These are phyloP conservation scores for Coemansia sp. DNA, from an alignment of 192 early-diverging fungal species.

Conservation along the genomic window DNA sequence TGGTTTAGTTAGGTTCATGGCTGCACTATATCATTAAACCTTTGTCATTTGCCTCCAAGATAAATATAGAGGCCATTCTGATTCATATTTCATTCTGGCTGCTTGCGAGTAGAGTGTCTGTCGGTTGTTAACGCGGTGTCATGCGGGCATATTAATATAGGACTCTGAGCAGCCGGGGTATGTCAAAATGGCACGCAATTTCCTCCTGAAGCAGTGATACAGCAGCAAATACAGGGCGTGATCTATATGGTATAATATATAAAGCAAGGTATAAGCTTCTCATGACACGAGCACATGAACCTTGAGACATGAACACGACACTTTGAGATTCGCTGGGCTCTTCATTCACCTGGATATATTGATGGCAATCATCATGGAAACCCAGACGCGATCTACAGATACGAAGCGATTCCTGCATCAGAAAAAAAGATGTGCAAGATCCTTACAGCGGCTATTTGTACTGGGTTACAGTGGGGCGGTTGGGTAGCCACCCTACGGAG, in stretches of 20 bases:
- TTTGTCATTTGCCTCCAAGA: neutral
- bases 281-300: neutral
- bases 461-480: neutral
- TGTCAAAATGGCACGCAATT: neutral
- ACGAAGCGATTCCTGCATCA: neutral
- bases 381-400: neutral
- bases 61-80: neutral
- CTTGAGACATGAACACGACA: neutral
- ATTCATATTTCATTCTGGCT: neutral
- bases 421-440: neutral
- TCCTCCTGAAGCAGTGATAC: neutral
- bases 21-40: neutral
- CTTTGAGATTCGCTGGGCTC: neutral
- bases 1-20: neutral
- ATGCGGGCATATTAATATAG: conserved; percentile 3
- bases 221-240: neutral
- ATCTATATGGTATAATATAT: neutral
- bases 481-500: neutral
- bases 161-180: no score
- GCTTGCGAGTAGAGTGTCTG: neutral
- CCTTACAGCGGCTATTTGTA: neutral
- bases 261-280: neutral
- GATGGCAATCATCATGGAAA: neutral
- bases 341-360: neutral
- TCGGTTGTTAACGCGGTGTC: neutral